Percentiles rank a stretch among this genome's conserved stretches.
Conservation (phyloP, 2,329 filamentous ascomycete species). For the Fulvia fulva region DNA sequence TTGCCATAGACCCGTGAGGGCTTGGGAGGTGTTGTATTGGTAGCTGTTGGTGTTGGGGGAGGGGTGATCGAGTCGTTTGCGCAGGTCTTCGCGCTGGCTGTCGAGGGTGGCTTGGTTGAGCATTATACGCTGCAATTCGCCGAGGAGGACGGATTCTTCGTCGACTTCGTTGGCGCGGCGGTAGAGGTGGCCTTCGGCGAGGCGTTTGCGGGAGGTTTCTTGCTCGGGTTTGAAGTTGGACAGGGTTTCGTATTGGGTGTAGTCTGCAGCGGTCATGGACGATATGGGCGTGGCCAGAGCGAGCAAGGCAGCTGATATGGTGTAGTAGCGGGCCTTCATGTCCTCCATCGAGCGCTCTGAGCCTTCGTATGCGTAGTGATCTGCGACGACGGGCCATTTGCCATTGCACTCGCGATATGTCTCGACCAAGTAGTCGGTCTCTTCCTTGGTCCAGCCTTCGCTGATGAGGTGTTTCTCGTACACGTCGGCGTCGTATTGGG, state of each 20-base stretch:
- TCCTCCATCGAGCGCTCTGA: conserved; percentile 72
- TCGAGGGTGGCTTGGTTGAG: conserved; percentile 81
- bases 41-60: conserved; percentile 53
- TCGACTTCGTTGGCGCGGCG: conserved; percentile 82
- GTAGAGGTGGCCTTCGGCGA: conserved; percentile 73
- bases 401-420: conserved; percentile 75
- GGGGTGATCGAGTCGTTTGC: conserved; percentile 76
- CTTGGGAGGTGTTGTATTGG: conserved; percentile 73
- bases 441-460: conserved; percentile 81
- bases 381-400: conserved; percentile 86
- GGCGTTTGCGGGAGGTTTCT: conserved; percentile 76
- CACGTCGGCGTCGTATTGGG: conserved; percentile 80
- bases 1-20: conserved; percentile 74
- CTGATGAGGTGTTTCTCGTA: conserved; percentile 68
- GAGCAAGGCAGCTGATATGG: conserved; percentile 78
- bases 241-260: conserved; percentile 77
- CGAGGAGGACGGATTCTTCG: conserved; percentile 83
- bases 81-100: conserved; percentile 77
- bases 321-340: conserved; percentile 86
- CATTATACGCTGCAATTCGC: conserved; percentile 89
- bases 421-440: conserved; percentile 86
- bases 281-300: conserved; percentile 72
- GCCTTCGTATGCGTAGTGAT: conserved; percentile 61
- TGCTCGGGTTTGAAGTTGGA: conserved; percentile 77
- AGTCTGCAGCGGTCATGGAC: conserved; percentile 84